Evolutionary conservation across 2,329 filamentous ascomycete genomes (phyloP), one percentile per base, ranked within the genome.

Genomic region (Monosporascus sp.): DNA sequence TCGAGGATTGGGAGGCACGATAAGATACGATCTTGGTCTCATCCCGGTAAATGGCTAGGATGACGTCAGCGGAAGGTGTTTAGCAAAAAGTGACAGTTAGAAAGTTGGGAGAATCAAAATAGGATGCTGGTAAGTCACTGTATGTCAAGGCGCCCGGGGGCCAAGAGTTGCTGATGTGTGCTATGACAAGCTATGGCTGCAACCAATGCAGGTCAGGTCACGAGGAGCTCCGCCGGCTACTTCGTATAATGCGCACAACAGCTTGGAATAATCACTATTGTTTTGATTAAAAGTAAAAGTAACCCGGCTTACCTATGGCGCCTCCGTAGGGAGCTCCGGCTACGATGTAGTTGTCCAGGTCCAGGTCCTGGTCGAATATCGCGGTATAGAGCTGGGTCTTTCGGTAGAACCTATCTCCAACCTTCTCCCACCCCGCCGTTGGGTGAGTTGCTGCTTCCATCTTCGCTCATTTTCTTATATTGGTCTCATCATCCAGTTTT

Each of bases 401-500:
- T 70, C 93, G 89, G 76, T 97, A 99, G 79, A 95, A 97, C 65
- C 84, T 87, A 72, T 95, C 89, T 68, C 90, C 94, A 60, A 97
- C 84, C 72, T 84, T 88, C 77, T 96, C 91, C 94, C 94, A 99
- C 71, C 93, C 90, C 64, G 90, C 88, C 63, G 90, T 90, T 65
- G 92, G 80, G 71, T 82, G 79, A 65, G 79, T 73, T 59, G 74
- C 43, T 46, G 43, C 72, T 63, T 83, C 81, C 81, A 84, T 84
- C 48, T 58, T 70, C 44, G 53, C 60, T 60, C 67, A 46, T 46
- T 27, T 46, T 46, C 43, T 31, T n/a, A 46, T 31, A 24, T 3
- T 17, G 60, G 68, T 66, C 58, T 71, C 63, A 57, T 63, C 60
- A 55, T 61, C 58, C 9, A 35, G 9, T 35, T 35, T 4, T 4